Percentiles rank a stretch among this genome's conserved stretches.
phyloP scores from a whole-genome alignment of 164 flowering plant genomes.

The Vitis rotundifolia region DNA sequence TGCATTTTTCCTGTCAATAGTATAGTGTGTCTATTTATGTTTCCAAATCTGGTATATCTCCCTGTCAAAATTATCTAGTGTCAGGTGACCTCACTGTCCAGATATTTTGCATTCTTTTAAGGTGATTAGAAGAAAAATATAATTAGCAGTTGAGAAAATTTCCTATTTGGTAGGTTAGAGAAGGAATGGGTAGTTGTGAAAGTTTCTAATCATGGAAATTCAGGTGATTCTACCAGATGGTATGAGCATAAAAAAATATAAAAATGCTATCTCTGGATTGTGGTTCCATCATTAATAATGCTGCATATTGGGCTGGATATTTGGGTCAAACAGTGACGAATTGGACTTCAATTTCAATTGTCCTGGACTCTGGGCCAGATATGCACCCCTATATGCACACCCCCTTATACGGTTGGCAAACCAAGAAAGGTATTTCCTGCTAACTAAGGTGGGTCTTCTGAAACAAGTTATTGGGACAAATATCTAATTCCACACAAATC shows the following conservation, averaged over 20 bases:
- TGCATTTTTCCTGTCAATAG: background rate
- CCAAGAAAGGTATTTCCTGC: background rate
- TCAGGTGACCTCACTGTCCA: background rate
- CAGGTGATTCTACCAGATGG: background rate
- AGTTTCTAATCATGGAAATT: background rate
- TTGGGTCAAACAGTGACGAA: background rate
- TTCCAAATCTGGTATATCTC: background rate
- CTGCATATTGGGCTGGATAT: background rate
- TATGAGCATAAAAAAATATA: background rate
- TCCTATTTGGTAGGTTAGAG: background rate
- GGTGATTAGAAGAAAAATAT: background rate
- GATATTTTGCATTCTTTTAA: background rate
- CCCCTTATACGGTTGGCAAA: background rate
- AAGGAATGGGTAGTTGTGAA: background rate
- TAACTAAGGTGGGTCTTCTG: background rate
- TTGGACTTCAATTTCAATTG: background rate
- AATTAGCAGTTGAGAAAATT: too few relatives aligned
- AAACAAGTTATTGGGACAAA: background rate
- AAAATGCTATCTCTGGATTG: too few relatives aligned
- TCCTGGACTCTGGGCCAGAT: too few relatives aligned
- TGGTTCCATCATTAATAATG: too few relatives aligned
- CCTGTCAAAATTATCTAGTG: background rate
- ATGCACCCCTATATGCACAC: background rate
- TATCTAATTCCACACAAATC: background rate
- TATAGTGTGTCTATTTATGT: background rate